Evolutionary conservation across 495 filamentous ascomycete species (phyloP).

Genomic region (Oleoguttula mirabilis): DNA sequence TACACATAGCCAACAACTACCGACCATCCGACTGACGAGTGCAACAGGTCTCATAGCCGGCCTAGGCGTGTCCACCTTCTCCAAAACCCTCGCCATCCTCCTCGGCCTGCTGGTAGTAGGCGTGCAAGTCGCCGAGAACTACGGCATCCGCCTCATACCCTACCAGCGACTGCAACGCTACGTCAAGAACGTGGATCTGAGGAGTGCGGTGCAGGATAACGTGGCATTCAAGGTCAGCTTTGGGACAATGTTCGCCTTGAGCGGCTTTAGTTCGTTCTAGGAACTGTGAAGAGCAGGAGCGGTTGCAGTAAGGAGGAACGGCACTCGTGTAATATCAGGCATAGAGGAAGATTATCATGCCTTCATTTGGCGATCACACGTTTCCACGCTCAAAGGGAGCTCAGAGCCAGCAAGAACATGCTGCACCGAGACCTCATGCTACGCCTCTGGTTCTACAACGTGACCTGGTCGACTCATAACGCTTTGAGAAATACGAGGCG

Average conservation of each 20-base stretch:
- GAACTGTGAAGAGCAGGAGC: no score
- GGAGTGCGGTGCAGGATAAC: constrained; percentile 50
- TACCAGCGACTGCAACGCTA: constrained; percentile 47
- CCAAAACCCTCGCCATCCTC: constrained; percentile 57
- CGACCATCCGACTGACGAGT: not conserved
- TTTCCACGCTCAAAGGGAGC: no score
- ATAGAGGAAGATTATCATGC: no score
- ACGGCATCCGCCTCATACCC: constrained; percentile 62
- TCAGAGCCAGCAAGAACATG: no score
- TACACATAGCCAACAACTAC: not conserved
- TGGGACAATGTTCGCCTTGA: constrained; percentile 62
- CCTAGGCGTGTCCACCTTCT: constrained; percentile 61
- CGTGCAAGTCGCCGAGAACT: constrained; percentile 53
- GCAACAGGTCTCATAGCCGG: constrained; percentile 52
- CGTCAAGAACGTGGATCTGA: constrained; percentile 45
- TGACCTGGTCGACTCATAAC: no score
- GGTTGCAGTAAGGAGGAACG: no score
- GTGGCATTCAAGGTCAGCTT: constrained; percentile 70
- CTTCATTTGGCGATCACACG: no score
- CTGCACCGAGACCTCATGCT: no score
- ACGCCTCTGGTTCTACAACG: no score
- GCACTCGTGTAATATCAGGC: no score
- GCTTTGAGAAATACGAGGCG: no score
- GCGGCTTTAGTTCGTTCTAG: constrained; percentile 58
- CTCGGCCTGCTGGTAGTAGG: constrained; percentile 58